Evolutionary conservation across 176 grass and related monocot species (phyloP), one percentile per base, ranked within the genome.

Genomic region (Raddia guianensis): DNA sequence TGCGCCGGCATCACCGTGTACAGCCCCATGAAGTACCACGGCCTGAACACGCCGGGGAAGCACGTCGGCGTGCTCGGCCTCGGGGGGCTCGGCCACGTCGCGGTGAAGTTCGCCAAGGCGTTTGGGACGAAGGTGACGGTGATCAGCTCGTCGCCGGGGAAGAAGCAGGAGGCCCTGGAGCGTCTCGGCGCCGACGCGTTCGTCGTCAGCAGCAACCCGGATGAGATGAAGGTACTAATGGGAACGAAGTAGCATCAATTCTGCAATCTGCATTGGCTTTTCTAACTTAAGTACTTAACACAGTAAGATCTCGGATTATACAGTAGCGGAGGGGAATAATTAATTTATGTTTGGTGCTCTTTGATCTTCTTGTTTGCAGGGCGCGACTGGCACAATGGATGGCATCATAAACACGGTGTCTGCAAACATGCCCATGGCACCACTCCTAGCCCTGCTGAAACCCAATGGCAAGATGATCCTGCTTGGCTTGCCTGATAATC

Each of bases 91-190:
- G 93, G 93, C 4, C 93, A 95, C 33, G 85, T 95, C 2, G 93
- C 93, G 0, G 93, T 95, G 14, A 92, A 92, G 85, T 86, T 95
- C 37, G 93, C 63, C 10, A 92, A 74, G 78, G 93, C 90, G 3
- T 92, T 92, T 16, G 90, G 93, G 74, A 81, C 78, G 90, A 95
- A 90, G 78, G 93, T 95, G 6, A 92, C 90, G 2, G 93, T 95
- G 2, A 92, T 95, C 52, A 95, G 93, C 70, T 80, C 87, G 64
- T 92, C 87, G 1, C 81, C 84, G 0, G 83, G 12, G 6, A 95
- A 95, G 83, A 71, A 47, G 78, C 8, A 81, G 84, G 90, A 95
- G 81, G 93, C 93, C 1, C 8, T 90, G 2, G 74, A 81, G 37
- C 60, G 53, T 37, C 83, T 95, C 20, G 85, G 87, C 3, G 93